A percentile compares a stretch with the other conserved stretches of the same genome.
Evolutionary conservation across 345 rosid genomes (phyloP).

Genomic region (Lepidium aucheri): DNA sequence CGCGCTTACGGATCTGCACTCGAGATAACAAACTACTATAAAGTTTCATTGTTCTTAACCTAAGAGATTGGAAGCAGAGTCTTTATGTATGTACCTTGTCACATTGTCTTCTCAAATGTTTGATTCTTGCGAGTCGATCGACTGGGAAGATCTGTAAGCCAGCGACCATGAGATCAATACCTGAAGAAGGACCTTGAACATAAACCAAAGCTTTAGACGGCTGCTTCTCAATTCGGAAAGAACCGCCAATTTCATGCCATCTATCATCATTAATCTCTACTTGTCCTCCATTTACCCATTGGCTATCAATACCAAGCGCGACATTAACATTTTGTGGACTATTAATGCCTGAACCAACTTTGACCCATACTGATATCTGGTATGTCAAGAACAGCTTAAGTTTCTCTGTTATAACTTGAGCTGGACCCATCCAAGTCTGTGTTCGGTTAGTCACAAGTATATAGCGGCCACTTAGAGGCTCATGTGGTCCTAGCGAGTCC

Average conservation of each 20-base stretch:
- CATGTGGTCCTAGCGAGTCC: constrained; percentile 65
- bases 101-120: constrained; percentile 44
- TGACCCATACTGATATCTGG: constrained; percentile 92
- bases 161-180: constrained; percentile 76
- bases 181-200: constrained; percentile 74
- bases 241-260: constrained; percentile 92
- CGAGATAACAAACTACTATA: neutral
- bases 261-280: constrained; percentile 56
- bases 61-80: neutral
- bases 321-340: constrained; percentile 78
- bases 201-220: constrained; percentile 75
- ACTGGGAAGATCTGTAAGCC: constrained; percentile 85
- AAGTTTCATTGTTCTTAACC: neutral
- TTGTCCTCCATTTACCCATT: constrained; percentile 96
- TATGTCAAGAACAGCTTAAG: constrained; percentile 69
- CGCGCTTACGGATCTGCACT: constrained; percentile 67
- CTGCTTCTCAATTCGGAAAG: constrained; percentile 81
- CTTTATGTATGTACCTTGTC: constrained; percentile 46
- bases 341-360: constrained; percentile 43
- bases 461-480: constrained; percentile 65
- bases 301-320: constrained; percentile 75
- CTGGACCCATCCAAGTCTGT: constrained; percentile 98
- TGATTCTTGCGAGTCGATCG: constrained; percentile 62
- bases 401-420: constrained; percentile 78
- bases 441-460: constrained; percentile 69